Conservation (phyloP, 768 basidiomycete species). For the Auriscalpium microsporum region DNA sequence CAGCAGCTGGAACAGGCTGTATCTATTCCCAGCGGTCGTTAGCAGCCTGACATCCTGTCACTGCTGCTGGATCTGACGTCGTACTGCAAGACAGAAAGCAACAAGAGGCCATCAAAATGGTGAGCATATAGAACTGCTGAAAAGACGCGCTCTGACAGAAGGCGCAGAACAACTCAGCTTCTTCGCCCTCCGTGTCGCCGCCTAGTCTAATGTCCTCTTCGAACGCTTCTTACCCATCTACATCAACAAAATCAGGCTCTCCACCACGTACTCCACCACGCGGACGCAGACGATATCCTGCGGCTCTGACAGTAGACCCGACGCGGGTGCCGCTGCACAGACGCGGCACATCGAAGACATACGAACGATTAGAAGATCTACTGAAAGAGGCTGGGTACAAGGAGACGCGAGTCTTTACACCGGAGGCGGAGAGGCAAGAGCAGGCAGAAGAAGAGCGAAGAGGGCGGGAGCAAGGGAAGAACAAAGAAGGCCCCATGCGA, state of each 20-base stretch:
- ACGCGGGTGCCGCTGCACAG: constrained; percentile 64
- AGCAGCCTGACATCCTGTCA: too few relatives aligned
- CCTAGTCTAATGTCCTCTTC: constrained; percentile 11
- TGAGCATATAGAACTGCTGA: too few relatives aligned
- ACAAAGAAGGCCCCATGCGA: constrained; percentile 28
- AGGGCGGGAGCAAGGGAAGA: background rate
- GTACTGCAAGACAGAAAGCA: too few relatives aligned
- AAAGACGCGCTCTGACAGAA: background rate
- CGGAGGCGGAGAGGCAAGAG: constrained; percentile 56
- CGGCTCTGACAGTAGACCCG: constrained; percentile 34
- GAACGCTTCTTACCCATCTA: constrained; percentile 2
- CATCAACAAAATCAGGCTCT: background rate
- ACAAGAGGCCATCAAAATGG: too few relatives aligned
- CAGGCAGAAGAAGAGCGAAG: constrained; percentile 21
- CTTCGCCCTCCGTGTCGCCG: constrained; percentile 7
- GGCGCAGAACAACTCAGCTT: background rate
- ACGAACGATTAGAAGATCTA: constrained; percentile 80
- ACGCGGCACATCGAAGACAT: constrained; percentile 70
- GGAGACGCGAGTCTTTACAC: constrained; percentile 85
- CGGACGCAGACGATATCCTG: constrained; percentile 41
- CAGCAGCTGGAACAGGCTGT: too few relatives aligned
- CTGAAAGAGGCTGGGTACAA: constrained; percentile 86
- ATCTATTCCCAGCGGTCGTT: too few relatives aligned
- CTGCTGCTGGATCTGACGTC: too few relatives aligned
- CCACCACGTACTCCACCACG: constrained; percentile 9